phyloP scores from a whole-genome alignment of 2,329 filamentous ascomycete genomes.

The Trichoderma hamatum region DNA sequence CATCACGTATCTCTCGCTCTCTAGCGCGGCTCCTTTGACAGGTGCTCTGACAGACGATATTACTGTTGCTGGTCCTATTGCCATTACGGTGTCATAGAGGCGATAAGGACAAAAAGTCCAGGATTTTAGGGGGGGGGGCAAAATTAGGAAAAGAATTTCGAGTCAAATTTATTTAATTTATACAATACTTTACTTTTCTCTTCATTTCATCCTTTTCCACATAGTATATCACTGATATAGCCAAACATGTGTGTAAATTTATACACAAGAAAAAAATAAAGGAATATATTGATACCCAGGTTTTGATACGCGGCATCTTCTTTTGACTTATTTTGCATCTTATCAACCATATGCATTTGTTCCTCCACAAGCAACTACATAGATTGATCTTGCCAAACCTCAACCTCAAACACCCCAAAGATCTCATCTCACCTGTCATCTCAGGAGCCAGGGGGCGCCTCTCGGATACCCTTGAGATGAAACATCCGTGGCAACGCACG shows the following conservation, averaged over 20 bases:
- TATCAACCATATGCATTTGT: neutral
- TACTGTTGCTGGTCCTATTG: conserved; percentile 67
- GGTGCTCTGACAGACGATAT: conserved; percentile 63
- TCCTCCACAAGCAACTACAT: neutral
- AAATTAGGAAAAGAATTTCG: neutral
- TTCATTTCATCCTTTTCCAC: neutral
- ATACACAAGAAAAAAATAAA: neutral
- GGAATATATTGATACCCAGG: neutral
- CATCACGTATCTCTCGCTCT: conserved; percentile 68
- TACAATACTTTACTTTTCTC: conserved; percentile 1
- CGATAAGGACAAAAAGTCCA: neutral
- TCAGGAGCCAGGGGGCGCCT: neutral
- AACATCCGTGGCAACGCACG: conserved; percentile 12
- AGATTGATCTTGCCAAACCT: neutral
- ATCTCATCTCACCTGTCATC: conserved; percentile 11
- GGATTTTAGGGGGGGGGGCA: neutral
- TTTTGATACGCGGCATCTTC: neutral
- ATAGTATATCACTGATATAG: neutral
- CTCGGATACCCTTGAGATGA: conserved; percentile 15
- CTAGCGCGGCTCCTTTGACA: conserved; percentile 54
- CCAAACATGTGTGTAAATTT: neutral
- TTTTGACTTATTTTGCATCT: neutral
- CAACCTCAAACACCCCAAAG: neutral
- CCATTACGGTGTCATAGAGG: conserved; percentile 48
- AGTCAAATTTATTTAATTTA: conserved; percentile 23